Evolutionary conservation across 2,329 filamentous ascomycete species (phyloP).

Genomic region (Cladosporium austrohemisphaericum): DNA sequence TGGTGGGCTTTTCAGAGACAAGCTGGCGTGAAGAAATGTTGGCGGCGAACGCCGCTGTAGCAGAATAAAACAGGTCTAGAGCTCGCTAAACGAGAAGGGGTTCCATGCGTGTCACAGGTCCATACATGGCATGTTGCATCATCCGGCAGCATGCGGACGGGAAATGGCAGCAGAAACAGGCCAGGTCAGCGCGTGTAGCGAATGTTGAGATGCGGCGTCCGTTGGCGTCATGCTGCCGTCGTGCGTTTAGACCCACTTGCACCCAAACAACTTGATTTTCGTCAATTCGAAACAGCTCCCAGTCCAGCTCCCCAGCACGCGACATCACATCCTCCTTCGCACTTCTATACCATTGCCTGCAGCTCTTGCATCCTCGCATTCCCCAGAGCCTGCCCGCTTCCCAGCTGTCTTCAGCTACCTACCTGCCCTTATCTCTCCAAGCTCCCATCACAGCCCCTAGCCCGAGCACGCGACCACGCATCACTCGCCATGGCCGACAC

Average conservation of each 20-base stretch:
- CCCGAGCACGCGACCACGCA: conserved; percentile 14
- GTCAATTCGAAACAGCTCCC: conserved; percentile 5
- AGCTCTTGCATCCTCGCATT: neutral
- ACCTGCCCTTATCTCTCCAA: neutral
- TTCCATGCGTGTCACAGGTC: too few relatives aligned
- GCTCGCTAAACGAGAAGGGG: too few relatives aligned
- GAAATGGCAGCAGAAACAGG: too few relatives aligned
- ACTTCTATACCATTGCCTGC: neutral
- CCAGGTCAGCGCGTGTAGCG: too few relatives aligned
- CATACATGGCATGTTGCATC: too few relatives aligned
- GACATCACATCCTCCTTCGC: neutral
- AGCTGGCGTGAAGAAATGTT: too few relatives aligned
- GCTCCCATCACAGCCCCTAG: neutral
- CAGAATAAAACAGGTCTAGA: too few relatives aligned
- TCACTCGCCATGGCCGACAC: conserved; percentile 7
- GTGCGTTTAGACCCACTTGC: neutral
- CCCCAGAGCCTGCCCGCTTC: neutral
- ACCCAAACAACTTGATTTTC: conserved; percentile 13
- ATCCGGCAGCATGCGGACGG: too few relatives aligned
- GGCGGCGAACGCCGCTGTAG: too few relatives aligned
- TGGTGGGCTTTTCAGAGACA: too few relatives aligned
- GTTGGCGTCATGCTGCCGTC: conserved; percentile 8
- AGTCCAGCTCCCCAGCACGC: neutral
- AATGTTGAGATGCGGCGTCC: conserved; percentile 7
- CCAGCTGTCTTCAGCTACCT: neutral